Base-by-base conservation (phyloP, 345 rosid genomes). In the Erysimum cheiranthoides region DNA sequence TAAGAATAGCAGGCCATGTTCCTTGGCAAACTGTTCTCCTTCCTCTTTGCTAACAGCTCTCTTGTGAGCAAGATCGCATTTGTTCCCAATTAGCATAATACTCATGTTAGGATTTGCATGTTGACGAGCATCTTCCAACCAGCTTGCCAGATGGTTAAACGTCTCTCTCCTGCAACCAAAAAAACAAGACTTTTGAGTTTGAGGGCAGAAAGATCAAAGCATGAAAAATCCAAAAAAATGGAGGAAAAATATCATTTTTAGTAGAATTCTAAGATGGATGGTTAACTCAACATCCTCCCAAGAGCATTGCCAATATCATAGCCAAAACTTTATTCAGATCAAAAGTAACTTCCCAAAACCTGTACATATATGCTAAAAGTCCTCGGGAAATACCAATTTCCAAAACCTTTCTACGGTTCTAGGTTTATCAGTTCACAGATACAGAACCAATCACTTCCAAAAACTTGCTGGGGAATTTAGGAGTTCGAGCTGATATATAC, bases 51-150 rank as follows among this genome's bases (percentile, higher is more conserved):
- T 88, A 60, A 94, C 97, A 76, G 97, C 97, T 77, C 98, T 90
- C 60, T 90, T 78, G 61, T 88, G 93, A 60, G 94, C 82, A 78
- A 93, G 98, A 85, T 93, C 98, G 45, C 85, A 83, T 82, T 93
- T 93, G 85, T 93, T 93, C 47, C 98, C 98, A 8, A 93, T 73
- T 17, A 94, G 89, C 94, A 90, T 88, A 66, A 91, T 92, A 30
- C 90, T 82, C 98, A 94, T 92, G 84, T 92, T 95, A 61, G 99
- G 96, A 81, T 95, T 95, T 56, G 99, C 99, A 80, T 92, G 97
- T 81, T 95, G 97, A 74, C 97, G 77, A 14, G 99, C 97, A 90
- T 95, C 99, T 73, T 90, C 99, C 66, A 95, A 82, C 99, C 99
- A 95, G 84, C 90, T 89, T 5, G 99, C 93, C 51, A 95, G 82